A percentile compares a stretch with the other conserved stretches of the same genome.
Evolutionary conservation across 257 asterid species (phyloP).

Genomic region (Plectranthus barbatus): DNA sequence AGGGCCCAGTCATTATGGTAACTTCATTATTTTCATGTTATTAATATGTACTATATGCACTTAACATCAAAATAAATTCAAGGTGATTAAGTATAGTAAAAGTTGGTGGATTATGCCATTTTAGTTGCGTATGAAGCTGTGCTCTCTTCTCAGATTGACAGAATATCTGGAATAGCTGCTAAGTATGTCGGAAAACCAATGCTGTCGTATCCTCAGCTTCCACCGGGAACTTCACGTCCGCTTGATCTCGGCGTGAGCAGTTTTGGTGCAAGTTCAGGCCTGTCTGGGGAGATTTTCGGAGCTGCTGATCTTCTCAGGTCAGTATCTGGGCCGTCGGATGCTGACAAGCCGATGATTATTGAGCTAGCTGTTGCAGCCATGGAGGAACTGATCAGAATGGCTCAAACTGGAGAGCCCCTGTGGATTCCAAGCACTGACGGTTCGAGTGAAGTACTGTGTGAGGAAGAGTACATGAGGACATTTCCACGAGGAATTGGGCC

Average conservation of each 20-base stretch:
- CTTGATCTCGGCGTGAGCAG: conserved; percentile 46
- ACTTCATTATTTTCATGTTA: too few relatives aligned
- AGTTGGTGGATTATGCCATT: too few relatives aligned
- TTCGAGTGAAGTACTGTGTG: conserved; percentile 32
- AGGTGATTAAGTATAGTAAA: too few relatives aligned
- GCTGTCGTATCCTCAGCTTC: conserved; percentile 40
- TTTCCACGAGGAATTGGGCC: conserved; percentile 90
- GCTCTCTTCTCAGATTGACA: conserved; percentile 35
- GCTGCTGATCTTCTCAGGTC: conserved; percentile 47
- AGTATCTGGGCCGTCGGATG: conserved; percentile 46
- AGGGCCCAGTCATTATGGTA: too few relatives aligned
- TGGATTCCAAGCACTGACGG: conserved; percentile 37
- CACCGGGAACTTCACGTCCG: conserved; percentile 35
- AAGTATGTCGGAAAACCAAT: conserved; percentile 58
- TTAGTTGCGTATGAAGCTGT: too few relatives aligned
- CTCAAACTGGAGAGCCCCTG: conserved; percentile 52
- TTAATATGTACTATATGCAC: too few relatives aligned
- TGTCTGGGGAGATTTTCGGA: conserved; percentile 38
- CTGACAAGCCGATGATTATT: conserved; percentile 53
- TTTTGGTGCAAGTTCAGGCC: conserved; percentile 39
- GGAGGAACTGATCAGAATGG: conserved; percentile 58
- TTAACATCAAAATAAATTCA: too few relatives aligned
- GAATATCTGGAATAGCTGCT: conserved; percentile 66
- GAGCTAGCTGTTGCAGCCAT: conserved; percentile 75
- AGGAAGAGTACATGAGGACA: conserved; percentile 57